These are phyloP conservation scores for Torulaspora delbrueckii DNA, from an alignment of 805 yeast species.

Conservation along the genomic window DNA sequence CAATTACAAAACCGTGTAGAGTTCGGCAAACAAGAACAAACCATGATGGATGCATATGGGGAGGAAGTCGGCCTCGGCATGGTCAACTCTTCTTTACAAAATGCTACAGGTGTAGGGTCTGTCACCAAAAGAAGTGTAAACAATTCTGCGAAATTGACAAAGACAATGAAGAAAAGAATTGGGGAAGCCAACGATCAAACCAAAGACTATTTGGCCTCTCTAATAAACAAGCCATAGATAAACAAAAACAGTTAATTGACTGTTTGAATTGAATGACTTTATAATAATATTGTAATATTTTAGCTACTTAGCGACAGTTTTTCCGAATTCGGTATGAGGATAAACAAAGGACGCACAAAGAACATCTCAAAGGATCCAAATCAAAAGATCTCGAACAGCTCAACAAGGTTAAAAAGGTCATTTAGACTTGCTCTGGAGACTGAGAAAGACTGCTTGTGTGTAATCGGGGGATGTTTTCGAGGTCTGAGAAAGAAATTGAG, in stretches of 20 bases:
- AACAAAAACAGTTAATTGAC: background rate
- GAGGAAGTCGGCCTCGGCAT: conserved; percentile 82
- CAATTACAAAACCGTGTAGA: conserved; percentile 80
- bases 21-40: conserved; percentile 71
- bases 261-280: background rate
- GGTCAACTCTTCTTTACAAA: conserved; percentile 35
- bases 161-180: conserved; percentile 52
- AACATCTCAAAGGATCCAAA: background rate
- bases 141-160: conserved; percentile 56
- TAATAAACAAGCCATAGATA: background rate
- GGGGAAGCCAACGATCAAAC: conserved; percentile 23
- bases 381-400: background rate
- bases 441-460: too few species aligned
- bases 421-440: background rate
- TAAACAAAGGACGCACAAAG: conserved; percentile 9
- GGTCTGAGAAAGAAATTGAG: conserved; percentile 31
- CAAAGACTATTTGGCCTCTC: conserved; percentile 12
- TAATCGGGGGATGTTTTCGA: conserved; percentile 21
- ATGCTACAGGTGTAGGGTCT: conserved; percentile 22
- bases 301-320: background rate
- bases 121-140: conserved; percentile 37
- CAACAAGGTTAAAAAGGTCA: background rate
- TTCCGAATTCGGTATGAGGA: conserved; percentile 9
- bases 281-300: background rate
- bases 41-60: conserved; percentile 59